These are phyloP conservation scores for Begonia masoniana DNA, from an alignment of 306 rosid species.

Conservation along the genomic window DNA sequence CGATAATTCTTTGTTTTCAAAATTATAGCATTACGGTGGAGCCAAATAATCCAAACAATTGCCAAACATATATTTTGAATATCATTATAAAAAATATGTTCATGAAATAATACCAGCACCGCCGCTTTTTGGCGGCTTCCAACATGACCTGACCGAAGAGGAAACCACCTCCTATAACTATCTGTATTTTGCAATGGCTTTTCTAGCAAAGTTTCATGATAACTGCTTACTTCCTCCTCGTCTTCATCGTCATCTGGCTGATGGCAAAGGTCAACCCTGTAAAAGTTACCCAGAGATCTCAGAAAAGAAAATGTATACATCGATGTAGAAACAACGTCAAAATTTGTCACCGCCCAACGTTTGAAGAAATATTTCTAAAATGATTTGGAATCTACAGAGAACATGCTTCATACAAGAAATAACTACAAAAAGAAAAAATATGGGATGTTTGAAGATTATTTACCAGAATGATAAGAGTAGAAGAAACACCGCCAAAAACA, in stretches of 20 bases:
- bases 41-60: no score
- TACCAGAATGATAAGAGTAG: slow-evolving; percentile 95
- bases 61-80: neutral
- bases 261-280: slow-evolving; percentile 98
- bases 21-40: no score
- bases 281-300: slow-evolving; percentile 16
- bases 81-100: neutral
- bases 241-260: slow-evolving; percentile 76
- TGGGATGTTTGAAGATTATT: slow-evolving; percentile 19
- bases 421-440: slow-evolving; percentile 12
- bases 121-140: slow-evolving; percentile 82
- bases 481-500: slow-evolving; percentile 87
- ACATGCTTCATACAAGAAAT: neutral
- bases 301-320: no score
- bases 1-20: no score
- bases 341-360: no score
- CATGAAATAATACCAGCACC: slow-evolving; percentile 35
- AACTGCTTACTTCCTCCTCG: slow-evolving; percentile 61
- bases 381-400: no score
- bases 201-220: slow-evolving; percentile 51
- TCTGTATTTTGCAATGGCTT: slow-evolving; percentile 40
- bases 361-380: no score
- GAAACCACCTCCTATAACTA: slow-evolving; percentile 57
- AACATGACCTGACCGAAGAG: slow-evolving; percentile 44
- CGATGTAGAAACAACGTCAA: no score